Evolutionary conservation across 148 eudicot genomes (phyloP), one percentile per base, ranked within the genome.

Genomic region (Gaultheria prostrata): DNA sequence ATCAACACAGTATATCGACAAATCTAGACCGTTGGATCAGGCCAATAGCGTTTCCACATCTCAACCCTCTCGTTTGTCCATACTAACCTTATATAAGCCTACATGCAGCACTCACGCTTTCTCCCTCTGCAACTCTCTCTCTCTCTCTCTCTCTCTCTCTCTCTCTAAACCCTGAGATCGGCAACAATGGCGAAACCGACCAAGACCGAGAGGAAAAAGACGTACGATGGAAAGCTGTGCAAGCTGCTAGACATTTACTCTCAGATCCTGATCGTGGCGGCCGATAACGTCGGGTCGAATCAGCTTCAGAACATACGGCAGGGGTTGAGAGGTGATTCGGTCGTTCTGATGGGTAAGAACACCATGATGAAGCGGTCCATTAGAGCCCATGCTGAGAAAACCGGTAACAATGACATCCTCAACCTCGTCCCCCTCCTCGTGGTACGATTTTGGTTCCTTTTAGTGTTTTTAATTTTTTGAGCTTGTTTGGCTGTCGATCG

Each of bases 331-430:
- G 90, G 90, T 1, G 87, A 89, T 8, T 89, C 90, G 14, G 85
- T 89, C n/a, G 87, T 89, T 20, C 78, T 89, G 32, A 89, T 89
- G 90, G 90, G 90, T 12, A 89, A 89, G 83, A 89, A 89, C 72
- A 89, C 90, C 12, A 89, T 89, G 90, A 89, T 89, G 90, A 89
- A 89, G 78, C 53, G 90, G 18, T 79, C 87, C 39, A 63, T 89
- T 24, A 82, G 90, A 78, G 85, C 83, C 13, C 90, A 89, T 24
- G 65, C 90, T 8, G 87, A 89, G 18, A 83, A 83, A n/a, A 86
- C 90, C 13, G 90, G 90, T 6, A 89, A 89, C 75, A 32, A 51
- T 14, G 86, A 67, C 18, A 61, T 83, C 65, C 87, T 86, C 45
- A 85, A 72, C 53, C 61, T 89, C 11, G 83, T 89, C 54, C 89